A percentile compares a stretch with the other conserved stretches of the same genome.
These are phyloP conservation scores for Vitis hybrid DNA, from an alignment of 177 flowering plant species.

Conservation along the genomic window DNA sequence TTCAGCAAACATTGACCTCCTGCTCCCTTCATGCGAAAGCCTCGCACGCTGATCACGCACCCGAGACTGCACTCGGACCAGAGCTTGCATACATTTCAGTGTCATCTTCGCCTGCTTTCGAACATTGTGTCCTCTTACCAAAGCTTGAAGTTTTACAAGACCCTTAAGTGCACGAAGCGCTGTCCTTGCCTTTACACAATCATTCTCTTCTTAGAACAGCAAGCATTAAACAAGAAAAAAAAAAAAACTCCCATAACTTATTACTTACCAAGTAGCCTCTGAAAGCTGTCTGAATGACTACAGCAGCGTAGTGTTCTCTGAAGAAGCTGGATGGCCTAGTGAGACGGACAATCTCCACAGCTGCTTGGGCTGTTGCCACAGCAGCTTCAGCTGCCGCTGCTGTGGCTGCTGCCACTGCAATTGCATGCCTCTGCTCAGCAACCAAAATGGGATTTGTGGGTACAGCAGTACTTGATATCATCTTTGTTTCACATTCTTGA, in stretches of 20 bases:
- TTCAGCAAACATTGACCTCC: conserved; percentile 67
- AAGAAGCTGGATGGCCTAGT: conserved; percentile 41
- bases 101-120: conserved; percentile 69
- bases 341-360: conserved; percentile 60
- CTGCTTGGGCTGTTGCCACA: conserved; percentile 71
- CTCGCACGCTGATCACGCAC: conserved; percentile 65
- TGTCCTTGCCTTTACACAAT: conserved; percentile 33
- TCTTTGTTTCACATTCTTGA: conserved; percentile 25
- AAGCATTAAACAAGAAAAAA: not conserved
- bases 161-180: conserved; percentile 60
- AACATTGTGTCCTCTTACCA: conserved; percentile 67
- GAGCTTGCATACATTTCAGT: conserved; percentile 59
- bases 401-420: conserved; percentile 65
- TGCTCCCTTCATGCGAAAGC: conserved; percentile 67
- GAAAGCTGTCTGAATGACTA: conserved; percentile 80
- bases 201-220: not conserved
- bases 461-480: conserved; percentile 11
- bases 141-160: conserved; percentile 58
- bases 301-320: conserved; percentile 51
- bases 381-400: conserved; percentile 77
- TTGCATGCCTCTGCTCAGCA: conserved; percentile 60
- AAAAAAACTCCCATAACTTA: not conserved
- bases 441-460: conserved; percentile 8
- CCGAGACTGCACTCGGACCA: conserved; percentile 65
- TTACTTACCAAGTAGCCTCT: conserved; percentile 79